Percentiles rank a stretch among this genome's conserved stretches.
These are phyloP conservation scores for Ophiostoma ulmi DNA, from an alignment of 2,329 filamentous ascomycete species.

Conservation along the genomic window DNA sequence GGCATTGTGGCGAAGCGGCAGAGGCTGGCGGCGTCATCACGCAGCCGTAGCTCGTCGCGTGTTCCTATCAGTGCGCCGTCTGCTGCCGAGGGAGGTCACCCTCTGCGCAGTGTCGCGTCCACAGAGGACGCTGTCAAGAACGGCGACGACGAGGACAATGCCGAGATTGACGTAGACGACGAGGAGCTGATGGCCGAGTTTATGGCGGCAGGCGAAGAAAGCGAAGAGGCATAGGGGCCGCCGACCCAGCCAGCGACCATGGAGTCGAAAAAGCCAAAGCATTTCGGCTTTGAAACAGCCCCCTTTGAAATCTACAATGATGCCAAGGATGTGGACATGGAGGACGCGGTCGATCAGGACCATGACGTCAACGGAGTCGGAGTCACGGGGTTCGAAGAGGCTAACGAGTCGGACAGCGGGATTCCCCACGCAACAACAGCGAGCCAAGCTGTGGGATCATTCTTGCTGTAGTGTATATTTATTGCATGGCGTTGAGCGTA, in stretches of 20 bases:
- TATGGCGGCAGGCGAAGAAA: conserved; percentile 53
- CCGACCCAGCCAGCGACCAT: neutral
- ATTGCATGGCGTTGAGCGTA: conserved; percentile 15
- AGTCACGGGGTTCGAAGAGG: neutral
- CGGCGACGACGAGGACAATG: neutral
- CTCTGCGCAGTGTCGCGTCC: conserved; percentile 27
- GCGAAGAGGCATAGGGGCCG: conserved; percentile 30
- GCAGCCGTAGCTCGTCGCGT: conserved; percentile 45
- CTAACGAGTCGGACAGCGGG: neutral
- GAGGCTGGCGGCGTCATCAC: conserved; percentile 39
- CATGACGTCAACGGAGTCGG: neutral
- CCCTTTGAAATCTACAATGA: neutral
- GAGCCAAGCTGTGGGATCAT: conserved; percentile 22
- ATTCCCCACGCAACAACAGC: neutral
- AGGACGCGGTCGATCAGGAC: neutral
- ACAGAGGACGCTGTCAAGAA: neutral
- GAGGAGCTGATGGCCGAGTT: conserved; percentile 60
- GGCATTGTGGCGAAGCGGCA: conserved; percentile 46
- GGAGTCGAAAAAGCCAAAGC: neutral
- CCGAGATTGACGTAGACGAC: conserved; percentile 41
- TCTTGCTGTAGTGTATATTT: conserved; percentile 13
- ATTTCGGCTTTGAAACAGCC: neutral
- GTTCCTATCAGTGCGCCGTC: neutral
- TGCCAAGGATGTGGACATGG: neutral
- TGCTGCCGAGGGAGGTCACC: neutral